These are phyloP conservation scores for Cytospora chrysosperma DNA, from an alignment of 2,329 filamentous ascomycete genomes.

Conservation along the genomic window DNA sequence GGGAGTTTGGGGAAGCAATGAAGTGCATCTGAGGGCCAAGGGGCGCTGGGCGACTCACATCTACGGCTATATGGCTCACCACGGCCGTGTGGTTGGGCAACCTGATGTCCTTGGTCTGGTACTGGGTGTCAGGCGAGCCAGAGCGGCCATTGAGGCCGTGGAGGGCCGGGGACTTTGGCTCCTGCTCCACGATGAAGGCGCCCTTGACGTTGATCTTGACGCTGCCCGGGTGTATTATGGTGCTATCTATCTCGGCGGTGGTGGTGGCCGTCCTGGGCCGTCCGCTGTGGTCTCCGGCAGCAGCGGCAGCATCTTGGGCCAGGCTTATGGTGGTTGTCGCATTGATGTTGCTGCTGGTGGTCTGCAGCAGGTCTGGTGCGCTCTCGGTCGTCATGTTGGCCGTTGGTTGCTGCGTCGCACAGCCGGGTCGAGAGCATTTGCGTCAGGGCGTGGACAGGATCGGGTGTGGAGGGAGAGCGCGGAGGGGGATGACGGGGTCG, in stretches of 20 bases:
- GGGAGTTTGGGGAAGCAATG: not conserved
- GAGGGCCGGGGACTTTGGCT: slow-evolving; percentile 50
- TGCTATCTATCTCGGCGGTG: slow-evolving; percentile 59
- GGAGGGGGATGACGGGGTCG: not conserved
- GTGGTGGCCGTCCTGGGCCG: slow-evolving; percentile 44
- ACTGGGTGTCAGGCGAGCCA: slow-evolving; percentile 48
- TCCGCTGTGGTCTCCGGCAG: slow-evolving; percentile 19
- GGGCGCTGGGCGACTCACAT: slow-evolving; percentile 59
- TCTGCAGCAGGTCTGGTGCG: not conserved
- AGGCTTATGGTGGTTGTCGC: not conserved
- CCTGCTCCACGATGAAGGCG: slow-evolving; percentile 92
- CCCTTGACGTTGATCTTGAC: slow-evolving; percentile 96
- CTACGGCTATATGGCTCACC: slow-evolving; percentile 94
- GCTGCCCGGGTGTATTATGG: slow-evolving; percentile 62
- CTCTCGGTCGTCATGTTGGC: not conserved
- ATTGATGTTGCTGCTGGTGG: not conserved
- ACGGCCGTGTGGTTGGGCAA: slow-evolving; percentile 92
- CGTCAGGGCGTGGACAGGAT: not conserved
- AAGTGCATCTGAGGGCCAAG: not conserved
- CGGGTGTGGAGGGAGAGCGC: not conserved
- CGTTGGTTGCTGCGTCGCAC: not conserved
- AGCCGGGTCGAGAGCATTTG: not conserved
- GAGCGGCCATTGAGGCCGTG: slow-evolving; percentile 39
- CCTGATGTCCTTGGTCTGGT: slow-evolving; percentile 90
- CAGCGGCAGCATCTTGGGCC: slow-evolving; percentile 8